Evolutionary conservation across 2,329 filamentous ascomycete genomes (phyloP).

Genomic region (Xylaria sp.): DNA sequence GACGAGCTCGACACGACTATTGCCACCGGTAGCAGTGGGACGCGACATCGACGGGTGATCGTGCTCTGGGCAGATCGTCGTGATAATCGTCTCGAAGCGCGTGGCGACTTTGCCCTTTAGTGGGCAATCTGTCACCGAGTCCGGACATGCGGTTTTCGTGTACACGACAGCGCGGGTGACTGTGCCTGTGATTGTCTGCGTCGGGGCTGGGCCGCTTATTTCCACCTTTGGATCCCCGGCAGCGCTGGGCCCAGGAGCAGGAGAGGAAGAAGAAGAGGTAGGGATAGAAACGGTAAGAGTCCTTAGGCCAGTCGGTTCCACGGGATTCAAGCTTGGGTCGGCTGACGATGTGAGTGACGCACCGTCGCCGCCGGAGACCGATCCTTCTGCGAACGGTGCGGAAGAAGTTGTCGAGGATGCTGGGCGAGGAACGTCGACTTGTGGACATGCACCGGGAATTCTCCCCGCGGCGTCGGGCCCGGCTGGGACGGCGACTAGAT

Average conservation of each 20-base stretch:
- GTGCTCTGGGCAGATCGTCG: constrained; percentile 42
- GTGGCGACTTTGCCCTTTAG: constrained; percentile 36
- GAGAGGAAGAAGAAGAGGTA: background rate
- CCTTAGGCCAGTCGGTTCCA: constrained; percentile 23
- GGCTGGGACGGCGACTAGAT: constrained; percentile 46
- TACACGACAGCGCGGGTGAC: constrained; percentile 42
- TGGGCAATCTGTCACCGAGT: constrained; percentile 26
- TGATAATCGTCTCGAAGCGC: constrained; percentile 37
- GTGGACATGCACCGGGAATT: constrained; percentile 44
- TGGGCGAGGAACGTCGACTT: background rate
- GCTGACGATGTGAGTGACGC: constrained; percentile 5
- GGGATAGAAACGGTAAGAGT: constrained; percentile 21
- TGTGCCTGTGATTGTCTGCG: constrained; percentile 41
- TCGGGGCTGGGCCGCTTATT: background rate
- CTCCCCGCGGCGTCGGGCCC: constrained; percentile 44
- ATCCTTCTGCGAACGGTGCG: constrained; percentile 4
- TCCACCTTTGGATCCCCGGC: background rate
- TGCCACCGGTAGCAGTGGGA: background rate
- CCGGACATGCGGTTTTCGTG: constrained; percentile 38
- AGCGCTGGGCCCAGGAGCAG: no score
- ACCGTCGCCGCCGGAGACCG: background rate
- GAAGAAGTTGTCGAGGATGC: background rate
- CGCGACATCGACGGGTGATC: background rate
- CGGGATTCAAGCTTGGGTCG: constrained; percentile 19
- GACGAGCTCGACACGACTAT: background rate